phyloP scores from a whole-genome alignment of 768 basidiomycete species.

The Russula compacta region DNA sequence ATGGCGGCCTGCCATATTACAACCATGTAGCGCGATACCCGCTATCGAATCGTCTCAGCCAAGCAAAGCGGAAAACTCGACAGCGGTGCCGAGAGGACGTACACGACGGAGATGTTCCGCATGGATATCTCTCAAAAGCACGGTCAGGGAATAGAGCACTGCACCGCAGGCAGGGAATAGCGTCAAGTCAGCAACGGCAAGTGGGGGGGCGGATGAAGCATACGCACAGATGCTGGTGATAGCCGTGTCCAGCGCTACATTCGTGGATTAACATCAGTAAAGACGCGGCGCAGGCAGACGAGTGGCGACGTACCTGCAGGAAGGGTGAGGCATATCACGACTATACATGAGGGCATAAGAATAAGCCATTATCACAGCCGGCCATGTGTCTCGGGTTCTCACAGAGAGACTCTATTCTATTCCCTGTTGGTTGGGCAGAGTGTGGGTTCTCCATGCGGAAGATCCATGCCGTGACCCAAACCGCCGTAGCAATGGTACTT shows the following conservation, averaged over 20 bases:
- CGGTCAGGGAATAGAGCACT: slow-evolving; percentile 5
- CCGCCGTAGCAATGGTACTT: not conserved
- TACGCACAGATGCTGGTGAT: slow-evolving; percentile 6
- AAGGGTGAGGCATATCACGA: slow-evolving; percentile 1
- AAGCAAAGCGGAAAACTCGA: not conserved
- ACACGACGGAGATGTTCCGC: slow-evolving; percentile 9
- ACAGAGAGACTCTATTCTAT: not conserved
- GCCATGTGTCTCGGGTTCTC: not conserved
- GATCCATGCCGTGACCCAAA: not conserved
- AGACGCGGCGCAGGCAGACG: not conserved
- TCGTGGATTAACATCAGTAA: not conserved
- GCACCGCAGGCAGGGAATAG: not conserved
- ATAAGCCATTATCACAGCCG: not conserved
- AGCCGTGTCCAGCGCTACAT: slow-evolving; percentile 2
- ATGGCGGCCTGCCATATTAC: slow-evolving; percentile 11
- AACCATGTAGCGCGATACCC: slow-evolving; percentile 2
- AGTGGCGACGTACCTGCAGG: slow-evolving; percentile 4
- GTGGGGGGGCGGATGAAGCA: no score
- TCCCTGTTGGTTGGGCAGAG: no score
- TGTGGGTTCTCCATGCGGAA: not conserved
- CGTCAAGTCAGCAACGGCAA: not conserved
- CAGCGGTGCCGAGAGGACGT: not conserved
- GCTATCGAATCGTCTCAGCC: not conserved
- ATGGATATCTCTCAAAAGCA: not conserved
- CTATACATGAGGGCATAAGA: not conserved